Evolutionary conservation across 164 flowering plant genomes (phyloP), one percentile per base, ranked within the genome.

Genomic region (Berberis vulgaris): DNA sequence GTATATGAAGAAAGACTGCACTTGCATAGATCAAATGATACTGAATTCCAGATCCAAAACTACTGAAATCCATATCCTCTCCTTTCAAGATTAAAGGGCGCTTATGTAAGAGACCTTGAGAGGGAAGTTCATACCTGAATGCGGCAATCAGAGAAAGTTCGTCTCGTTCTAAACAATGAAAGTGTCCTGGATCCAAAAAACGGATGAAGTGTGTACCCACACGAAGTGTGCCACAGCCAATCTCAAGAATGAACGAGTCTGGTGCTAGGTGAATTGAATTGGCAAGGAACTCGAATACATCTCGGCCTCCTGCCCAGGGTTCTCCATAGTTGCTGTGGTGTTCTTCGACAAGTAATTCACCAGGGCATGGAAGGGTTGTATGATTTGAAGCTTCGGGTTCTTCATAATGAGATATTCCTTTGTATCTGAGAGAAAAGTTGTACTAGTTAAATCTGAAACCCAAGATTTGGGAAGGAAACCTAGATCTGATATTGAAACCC

Each of bases 221-320:
- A 13, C 96, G 86, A 9, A 94, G 88, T 0, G 97, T 88, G 12
- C 99, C 99, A 75, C 99, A 94, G 7, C 99, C 99, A 62, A 91
- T 89, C 80, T 94, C 99, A 3, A 94, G 87, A 40, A 94, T 97
- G 9, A 66, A 82, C 0, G 86, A 74, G 42, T 72, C 70, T 2
- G 95, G 88, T 2, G 45, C 64, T 13, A 94, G 68, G 3, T 64
- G 71, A n/a, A 69, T 46, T 0, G 90, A 76, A 59, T 79, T 77
- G 1, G 96, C 99, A 26, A 94, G 86, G 68, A 91, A 94, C 66
- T 91, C 99, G 68, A 91, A 94, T 54, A 91, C 96, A 62, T 94
- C 97, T 0, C 97, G 79, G 5, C 99, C 99, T 42, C 99, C 99
- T 0, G 97, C 99, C 99, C 99, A 94, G 1, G 99, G 99, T 77